Evolutionary conservation across 192 early-diverging fungal species (phyloP), one percentile per base, ranked within the genome.

Genomic region (Coemansia sp.): DNA sequence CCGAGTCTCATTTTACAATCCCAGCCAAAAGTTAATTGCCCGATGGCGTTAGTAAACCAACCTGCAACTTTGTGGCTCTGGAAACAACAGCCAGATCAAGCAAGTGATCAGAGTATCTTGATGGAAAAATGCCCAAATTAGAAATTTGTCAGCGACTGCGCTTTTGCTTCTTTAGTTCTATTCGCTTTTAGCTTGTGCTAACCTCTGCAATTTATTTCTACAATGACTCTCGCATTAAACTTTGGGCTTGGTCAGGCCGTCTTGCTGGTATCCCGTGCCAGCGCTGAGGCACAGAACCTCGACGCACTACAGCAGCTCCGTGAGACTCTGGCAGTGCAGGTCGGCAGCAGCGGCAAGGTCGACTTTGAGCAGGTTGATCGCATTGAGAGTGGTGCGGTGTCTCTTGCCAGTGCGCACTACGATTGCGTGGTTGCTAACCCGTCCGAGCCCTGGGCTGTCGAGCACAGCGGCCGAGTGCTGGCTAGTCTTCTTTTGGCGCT

Each of bases 311-410:
- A 82, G 68, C 57, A 68, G 80, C 66, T 76, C 37, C 70, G 82
- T 15, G 68, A 78, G 52, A 57, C 85, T 36, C 73, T 87, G 40
- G 57, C 72, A 10, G 67, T 74, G 15, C 80, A 82, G 37, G 78
- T 84, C 11, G 88, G 88, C 31, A 82, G 74, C 31, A 31, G 65
- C 17, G 91, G 87, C 5, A 76, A 62, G 15, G 87, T 94, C 9
- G 81, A 84, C 34, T 96, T 96, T 87, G 94, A 96, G 78, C 90
- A 91, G 62, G 71, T 93, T 9, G 93, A 96, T 66, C 80, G 93
- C 61, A 74, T 96, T 21, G 81, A 84, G 10, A 81, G 83, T 44
- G 73, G 68, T 21, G 40, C 76, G 74, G 90, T 84, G 46, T 48
- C 78, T 10, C 68, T 91, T 42, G 69, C 82, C 12, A 78, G 74